Conservation (phyloP, 345 rosid species). For the Salix caprea region DNA sequence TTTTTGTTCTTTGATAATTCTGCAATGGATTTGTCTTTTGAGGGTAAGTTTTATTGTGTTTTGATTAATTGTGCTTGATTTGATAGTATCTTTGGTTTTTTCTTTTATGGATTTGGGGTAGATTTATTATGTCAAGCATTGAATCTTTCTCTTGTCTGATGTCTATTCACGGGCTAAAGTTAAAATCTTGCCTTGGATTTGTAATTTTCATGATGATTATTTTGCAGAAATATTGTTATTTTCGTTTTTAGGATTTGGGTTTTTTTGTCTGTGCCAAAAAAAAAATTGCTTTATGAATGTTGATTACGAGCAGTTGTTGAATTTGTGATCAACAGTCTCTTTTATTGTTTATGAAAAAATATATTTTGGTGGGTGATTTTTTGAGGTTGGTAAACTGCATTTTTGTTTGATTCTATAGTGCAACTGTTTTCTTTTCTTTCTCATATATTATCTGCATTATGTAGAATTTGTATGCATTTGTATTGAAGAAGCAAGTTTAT, state of each 20-base stretch:
- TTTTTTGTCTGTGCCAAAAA: background rate
- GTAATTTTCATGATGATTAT: background rate
- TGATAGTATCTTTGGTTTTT: background rate
- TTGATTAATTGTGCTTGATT: background rate
- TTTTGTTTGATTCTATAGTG: conserved; percentile 9
- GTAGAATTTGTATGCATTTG: background rate
- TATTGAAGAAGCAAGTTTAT: conserved; percentile 11
- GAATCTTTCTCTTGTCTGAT: conserved; percentile 1
- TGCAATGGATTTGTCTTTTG: conserved; percentile 36
- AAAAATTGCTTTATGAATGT: background rate
- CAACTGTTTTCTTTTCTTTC: conserved; percentile 1
- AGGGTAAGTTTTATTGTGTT: conserved; percentile 9
- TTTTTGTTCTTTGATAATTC: conserved; percentile 11
- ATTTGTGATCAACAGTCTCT: conserved; percentile 11
- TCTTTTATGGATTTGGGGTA: background rate
- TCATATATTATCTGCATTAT: conserved; percentile 4
- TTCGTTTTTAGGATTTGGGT: conserved; percentile 4
- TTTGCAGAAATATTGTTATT: background rate
- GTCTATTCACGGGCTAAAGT: conserved; percentile 14
- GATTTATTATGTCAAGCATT: background rate
- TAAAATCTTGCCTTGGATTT: conserved; percentile 16
- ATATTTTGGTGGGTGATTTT: conserved; percentile 18
- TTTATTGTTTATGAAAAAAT: background rate
- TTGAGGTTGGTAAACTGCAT: conserved; percentile 17
- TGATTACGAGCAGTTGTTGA: conserved; percentile 8